Evolutionary conservation across 331 rosid genomes (phyloP).

Genomic region (Cucumis variabilis): DNA sequence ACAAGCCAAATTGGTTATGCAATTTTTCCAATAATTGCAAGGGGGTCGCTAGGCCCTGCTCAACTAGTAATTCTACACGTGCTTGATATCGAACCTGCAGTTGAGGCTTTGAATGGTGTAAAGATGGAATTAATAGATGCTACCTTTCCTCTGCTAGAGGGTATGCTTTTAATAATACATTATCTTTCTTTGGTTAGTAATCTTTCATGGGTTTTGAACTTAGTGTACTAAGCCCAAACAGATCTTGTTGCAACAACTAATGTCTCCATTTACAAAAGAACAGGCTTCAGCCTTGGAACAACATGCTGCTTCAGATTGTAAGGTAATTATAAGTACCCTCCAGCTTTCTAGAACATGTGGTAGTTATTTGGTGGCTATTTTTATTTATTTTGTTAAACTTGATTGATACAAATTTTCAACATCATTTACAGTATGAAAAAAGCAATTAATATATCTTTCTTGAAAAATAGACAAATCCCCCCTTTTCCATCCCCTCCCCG

Average conservation of each 20-base stretch:
- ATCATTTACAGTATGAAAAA: too few relatives aligned
- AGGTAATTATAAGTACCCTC: constrained; percentile 47
- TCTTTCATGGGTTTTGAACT: constrained; percentile 10
- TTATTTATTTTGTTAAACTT: too few relatives aligned
- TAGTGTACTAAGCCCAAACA: constrained; percentile 31
- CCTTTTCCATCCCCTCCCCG: background rate
- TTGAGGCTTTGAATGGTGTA: constrained; percentile 91
- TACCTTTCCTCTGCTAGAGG: constrained; percentile 92
- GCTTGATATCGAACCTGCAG: constrained; percentile 84
- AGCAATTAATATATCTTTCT: background rate
- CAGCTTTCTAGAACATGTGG: background rate
- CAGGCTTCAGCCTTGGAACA: constrained; percentile 97
- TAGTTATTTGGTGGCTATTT: background rate
- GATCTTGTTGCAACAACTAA: constrained; percentile 92
- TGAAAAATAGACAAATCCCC: background rate
- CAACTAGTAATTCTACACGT: constrained; percentile 92
- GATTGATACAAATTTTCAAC: too few relatives aligned
- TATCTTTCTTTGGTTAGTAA: background rate
- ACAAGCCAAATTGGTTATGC: constrained; percentile 88
- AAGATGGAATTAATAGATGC: constrained; percentile 96
- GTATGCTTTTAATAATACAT: constrained; percentile 33
- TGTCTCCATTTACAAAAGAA: constrained; percentile 79
- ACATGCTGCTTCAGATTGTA: constrained; percentile 86
- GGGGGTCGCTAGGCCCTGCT: constrained; percentile 83
- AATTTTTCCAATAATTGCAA: constrained; percentile 96